Evolutionary conservation across 1,139 yeast species (phyloP).

Genomic region (Citeromyces siamensis): DNA sequence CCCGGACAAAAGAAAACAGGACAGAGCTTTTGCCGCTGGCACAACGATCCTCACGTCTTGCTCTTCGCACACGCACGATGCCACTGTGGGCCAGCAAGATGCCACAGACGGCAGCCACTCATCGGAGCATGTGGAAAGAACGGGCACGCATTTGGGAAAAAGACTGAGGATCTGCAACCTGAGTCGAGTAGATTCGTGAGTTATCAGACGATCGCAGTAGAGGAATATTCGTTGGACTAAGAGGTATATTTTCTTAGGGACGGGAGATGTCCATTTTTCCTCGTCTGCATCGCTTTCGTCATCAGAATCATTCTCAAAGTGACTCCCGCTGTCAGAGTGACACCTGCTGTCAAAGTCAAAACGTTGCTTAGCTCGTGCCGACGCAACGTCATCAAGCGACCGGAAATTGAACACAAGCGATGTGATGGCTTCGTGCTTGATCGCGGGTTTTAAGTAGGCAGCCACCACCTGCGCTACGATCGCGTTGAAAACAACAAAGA

Average conservation of each 20-base stretch:
- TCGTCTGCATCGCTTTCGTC: constrained; percentile 24
- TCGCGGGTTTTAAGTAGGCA: constrained; percentile 10
- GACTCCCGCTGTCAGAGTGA: constrained; percentile 18
- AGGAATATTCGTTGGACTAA: constrained; percentile 48
- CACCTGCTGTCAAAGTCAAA: constrained; percentile 23
- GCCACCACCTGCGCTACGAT: constrained; percentile 26
- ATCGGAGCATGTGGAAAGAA: constrained; percentile 48
- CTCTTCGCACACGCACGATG: constrained; percentile 23
- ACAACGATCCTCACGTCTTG: constrained; percentile 23
- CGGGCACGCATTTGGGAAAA: constrained; percentile 36
- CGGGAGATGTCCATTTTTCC: constrained; percentile 48
- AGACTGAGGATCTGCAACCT: constrained; percentile 44
- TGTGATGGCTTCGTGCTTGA: constrained; percentile 14
- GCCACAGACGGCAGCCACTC: constrained; percentile 59
- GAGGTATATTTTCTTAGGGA: constrained; percentile 46
- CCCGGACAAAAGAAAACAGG: constrained; percentile 25
- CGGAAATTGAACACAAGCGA: too few relatives aligned
- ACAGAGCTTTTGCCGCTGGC: constrained; percentile 23
- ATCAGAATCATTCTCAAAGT: constrained; percentile 22
- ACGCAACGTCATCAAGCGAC: constrained; percentile 38
- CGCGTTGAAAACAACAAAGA: constrained; percentile 60
- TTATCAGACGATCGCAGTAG: constrained; percentile 59
- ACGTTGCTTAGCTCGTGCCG: constrained; percentile 27
- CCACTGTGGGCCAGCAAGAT: constrained; percentile 52
- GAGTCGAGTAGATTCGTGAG: constrained; percentile 52